Base-by-base conservation (phyloP, 2,329 filamentous ascomycete species). In the Chaetomium sp. region DNA sequence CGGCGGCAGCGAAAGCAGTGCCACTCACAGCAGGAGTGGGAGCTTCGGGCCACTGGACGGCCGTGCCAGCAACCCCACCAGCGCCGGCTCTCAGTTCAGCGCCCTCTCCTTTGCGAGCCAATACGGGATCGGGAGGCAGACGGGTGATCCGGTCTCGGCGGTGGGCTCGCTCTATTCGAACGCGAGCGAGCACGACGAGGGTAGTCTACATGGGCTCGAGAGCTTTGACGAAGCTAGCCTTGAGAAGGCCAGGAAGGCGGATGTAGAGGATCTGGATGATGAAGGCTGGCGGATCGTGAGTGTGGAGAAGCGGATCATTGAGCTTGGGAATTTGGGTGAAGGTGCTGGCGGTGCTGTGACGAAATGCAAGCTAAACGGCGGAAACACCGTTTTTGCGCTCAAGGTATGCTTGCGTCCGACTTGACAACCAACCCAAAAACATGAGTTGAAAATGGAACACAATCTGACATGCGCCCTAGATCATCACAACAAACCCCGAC, bases 401-500 rank as follows among this genome's bases (percentile, higher is more conserved):
- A 99, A 99, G 85, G 92, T 95, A 73, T 62, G 75, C 55, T 55
- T 14, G 6, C 38, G 1, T 7, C 8, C 6, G 10, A 19, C 27
- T 43, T 8, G 36, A 27, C 19, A 27, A 27, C 19, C 2, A 3
- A 27, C 19, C 19, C 19, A 27, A 27, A 27, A 3, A 27, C 19
- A 2, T 27, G 19, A 27, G 19, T 2, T 40, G 10, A 6, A 42
- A 12, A 42, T n/a, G 6, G 40, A 5, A 12, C 14, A 9, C 33
- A 6, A n/a, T 10, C 52, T 58, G 14, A 55, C 53, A 6, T 10
- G 36, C 19, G 19, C 3, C 32, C 11, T 2, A 95, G 92, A 88
- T 99, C 67, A 99, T 99, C 69, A 99, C 94, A 2, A 96, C 94
- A 37, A 95, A 97, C 69, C 94, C 94, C 2, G 94, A 99, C 65